These are phyloP conservation scores for Chiua virens DNA, from an alignment of 768 basidiomycete species.

Conservation along the genomic window DNA sequence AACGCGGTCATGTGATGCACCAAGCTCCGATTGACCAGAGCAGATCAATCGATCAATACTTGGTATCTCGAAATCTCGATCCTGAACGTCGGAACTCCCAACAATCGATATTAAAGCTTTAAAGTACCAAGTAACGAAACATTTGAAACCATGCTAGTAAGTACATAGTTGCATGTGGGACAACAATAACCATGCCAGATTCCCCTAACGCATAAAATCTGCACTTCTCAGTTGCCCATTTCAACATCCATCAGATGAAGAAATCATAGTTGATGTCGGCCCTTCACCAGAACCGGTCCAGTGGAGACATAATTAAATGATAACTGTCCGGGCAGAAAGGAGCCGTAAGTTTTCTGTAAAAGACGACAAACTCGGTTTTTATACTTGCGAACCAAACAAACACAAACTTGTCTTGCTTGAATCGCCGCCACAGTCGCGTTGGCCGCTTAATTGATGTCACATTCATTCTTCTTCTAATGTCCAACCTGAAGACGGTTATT, in stretches of 20 bases:
- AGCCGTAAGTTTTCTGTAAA: conserved; percentile 39
- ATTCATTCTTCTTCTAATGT: conserved; percentile 25
- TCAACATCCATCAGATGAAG: conserved; percentile 54
- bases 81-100: too few species aligned
- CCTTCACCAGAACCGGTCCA: conserved; percentile 80
- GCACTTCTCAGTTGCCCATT: conserved; percentile 51
- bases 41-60: too few species aligned
- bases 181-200: conserved; percentile 36
- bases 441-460: not conserved
- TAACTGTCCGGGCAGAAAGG: conserved; percentile 79
- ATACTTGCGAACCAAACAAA: conserved; percentile 31
- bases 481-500: conserved; percentile 48
- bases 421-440: conserved; percentile 14
- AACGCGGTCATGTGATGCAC: conserved; percentile 27
- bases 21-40: too few species aligned
- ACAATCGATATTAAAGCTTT: too few species aligned
- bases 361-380: conserved; percentile 9
- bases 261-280: conserved; percentile 56
- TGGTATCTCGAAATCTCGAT: too few species aligned
- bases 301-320: conserved; percentile 48
- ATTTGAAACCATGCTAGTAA: too few species aligned
- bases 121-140: too few species aligned
- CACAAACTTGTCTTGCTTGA: conserved; percentile 22
- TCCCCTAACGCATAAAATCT: conserved; percentile 25
- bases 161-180: conserved; percentile 29